These are phyloP conservation scores for Aspergillus wentii DNA, from an alignment of 495 filamentous ascomycete genomes.

Conservation along the genomic window DNA sequence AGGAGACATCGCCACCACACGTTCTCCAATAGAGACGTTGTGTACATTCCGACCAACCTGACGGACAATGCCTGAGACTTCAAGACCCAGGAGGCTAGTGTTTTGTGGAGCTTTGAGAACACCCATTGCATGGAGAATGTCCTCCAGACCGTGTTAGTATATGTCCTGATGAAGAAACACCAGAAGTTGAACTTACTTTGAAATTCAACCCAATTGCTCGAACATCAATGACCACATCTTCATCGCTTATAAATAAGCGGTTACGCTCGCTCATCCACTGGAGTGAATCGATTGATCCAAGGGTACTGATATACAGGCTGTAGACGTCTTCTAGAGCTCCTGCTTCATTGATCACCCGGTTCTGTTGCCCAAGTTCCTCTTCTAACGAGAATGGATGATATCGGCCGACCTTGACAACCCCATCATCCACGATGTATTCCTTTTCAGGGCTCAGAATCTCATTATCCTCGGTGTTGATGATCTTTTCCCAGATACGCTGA, in stretches of 20 bases:
- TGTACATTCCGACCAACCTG: constrained; percentile 29
- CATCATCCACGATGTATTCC: constrained; percentile 25
- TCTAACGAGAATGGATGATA: constrained; percentile 12
- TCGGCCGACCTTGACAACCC: constrained; percentile 18
- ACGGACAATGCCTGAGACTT: constrained; percentile 34
- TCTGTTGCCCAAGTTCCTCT: constrained; percentile 6
- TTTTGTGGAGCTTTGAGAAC: constrained; percentile 4
- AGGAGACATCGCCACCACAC: constrained; percentile 16
- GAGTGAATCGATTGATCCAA: no score
- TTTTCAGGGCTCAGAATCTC: constrained; percentile 18
- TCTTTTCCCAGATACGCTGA: constrained; percentile 17
- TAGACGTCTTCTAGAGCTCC: no score
- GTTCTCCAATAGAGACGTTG: constrained; percentile 26
- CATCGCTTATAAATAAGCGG: no score
- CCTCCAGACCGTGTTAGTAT: constrained; percentile 20
- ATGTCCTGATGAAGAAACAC: no score
- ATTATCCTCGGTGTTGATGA: constrained; percentile 9
- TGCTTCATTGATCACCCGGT: no score
- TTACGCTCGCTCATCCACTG: no score
- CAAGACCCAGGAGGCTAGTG: constrained; percentile 6
- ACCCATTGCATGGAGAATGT: constrained; percentile 24
- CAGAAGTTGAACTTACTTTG: no score
- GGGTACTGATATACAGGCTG: no score
- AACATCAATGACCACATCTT: constrained; percentile 24
- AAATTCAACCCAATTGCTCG: constrained; percentile 31